Percentiles rank a stretch among this genome's conserved stretches.
phyloP scores from a whole-genome alignment of 2,329 filamentous ascomycete genomes.

The Penicillium sp. region DNA sequence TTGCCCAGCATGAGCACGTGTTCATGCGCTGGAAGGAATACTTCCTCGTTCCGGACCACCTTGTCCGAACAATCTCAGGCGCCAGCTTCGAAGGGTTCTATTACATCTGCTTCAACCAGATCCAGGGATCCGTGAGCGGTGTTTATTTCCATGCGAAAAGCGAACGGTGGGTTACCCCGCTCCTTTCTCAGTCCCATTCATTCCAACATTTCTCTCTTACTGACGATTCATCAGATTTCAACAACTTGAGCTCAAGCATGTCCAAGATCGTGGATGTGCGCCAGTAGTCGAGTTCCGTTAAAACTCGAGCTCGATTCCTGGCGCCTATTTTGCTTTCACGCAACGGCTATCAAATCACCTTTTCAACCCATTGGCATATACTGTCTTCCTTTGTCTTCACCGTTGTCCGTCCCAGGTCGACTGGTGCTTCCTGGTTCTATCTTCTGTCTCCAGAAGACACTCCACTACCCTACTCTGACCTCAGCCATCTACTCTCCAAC shows the following conservation, averaged over 20 bases:
- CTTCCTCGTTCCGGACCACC: slow-evolving; percentile 93
- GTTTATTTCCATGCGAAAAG: slow-evolving; percentile 99
- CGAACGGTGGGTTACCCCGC: slow-evolving; percentile 85
- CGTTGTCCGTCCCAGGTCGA: slow-evolving; percentile 4
- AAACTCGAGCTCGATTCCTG: slow-evolving; percentile 36
- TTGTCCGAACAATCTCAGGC: slow-evolving; percentile 85
- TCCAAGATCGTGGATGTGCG: slow-evolving; percentile 81
- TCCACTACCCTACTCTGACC: background rate
- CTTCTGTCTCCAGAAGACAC: background rate
- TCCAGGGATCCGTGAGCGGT: slow-evolving; percentile 81
- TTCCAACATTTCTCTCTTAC: background rate
- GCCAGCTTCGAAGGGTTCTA: slow-evolving; percentile 99
- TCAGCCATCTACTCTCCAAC: background rate
- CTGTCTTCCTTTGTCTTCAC: background rate
- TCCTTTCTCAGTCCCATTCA: slow-evolving; percentile 46
- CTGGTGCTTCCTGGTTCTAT: slow-evolving; percentile 11
- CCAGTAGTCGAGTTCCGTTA: slow-evolving; percentile 86
- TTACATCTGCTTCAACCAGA: slow-evolving; percentile 98
- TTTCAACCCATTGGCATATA: background rate
- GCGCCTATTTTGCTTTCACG: slow-evolving; percentile 9
- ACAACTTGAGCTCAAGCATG: slow-evolving; percentile 87
- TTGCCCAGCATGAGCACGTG: slow-evolving; percentile 80
- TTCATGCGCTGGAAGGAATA: slow-evolving; percentile 99
- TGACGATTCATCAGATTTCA: slow-evolving; percentile 69
- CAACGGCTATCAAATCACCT: slow-evolving; percentile 4